Evolutionary conservation across 1,284 basidiomycete species (phyloP), one percentile per base, ranked within the genome.

Genomic region (Boletus holoroseus): DNA sequence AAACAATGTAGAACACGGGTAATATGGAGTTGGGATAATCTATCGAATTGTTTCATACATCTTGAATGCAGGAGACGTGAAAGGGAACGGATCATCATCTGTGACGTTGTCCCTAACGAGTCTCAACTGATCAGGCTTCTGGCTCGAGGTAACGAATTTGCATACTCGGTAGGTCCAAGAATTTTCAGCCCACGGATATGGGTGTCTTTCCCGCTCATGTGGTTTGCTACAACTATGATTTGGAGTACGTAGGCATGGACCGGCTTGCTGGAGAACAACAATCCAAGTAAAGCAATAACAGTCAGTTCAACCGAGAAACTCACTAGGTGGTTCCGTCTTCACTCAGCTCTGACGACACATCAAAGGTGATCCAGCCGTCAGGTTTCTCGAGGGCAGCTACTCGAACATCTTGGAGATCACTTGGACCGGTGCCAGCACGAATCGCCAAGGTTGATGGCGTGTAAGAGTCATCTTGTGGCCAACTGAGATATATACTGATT

Each of bases 141-240:
- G 26, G 50, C 16, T 26, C 13, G 5, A 32, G n/a, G 24, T 6
- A 43, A 42, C 12, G 31, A 26, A 34, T 34, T 16, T 22, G 75
- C 86, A 55, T 63, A 93, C 93, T 86, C 84, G 7, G 81, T 66
- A 2, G 93, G 89, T 0, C 94, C 95, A 54, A 93, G 83, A 20
- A 98, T 79, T 47, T 80, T 82, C 37, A 99, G 69, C 1, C 94
- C 92, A 16, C 96, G 82, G 13, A 99, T 88, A 70, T 99, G 96
- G 8, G 96, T 99, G 70, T 99, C 96, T 68, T 99, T 99, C 3
- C 96, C 96, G 60, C 95, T 97, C 79, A 96, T 87, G 64, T 99
- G 94, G 65, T 99, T 99, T 18, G 89, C 85, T 18, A 94, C 76
- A 48, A 99, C 82, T 53, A 94, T 85, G 28, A 99, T 77, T 63